Evolutionary conservation across 495 filamentous ascomycete species (phyloP), one percentile per base, ranked within the genome.

Genomic region (Lasiosphaeria miniovina): DNA sequence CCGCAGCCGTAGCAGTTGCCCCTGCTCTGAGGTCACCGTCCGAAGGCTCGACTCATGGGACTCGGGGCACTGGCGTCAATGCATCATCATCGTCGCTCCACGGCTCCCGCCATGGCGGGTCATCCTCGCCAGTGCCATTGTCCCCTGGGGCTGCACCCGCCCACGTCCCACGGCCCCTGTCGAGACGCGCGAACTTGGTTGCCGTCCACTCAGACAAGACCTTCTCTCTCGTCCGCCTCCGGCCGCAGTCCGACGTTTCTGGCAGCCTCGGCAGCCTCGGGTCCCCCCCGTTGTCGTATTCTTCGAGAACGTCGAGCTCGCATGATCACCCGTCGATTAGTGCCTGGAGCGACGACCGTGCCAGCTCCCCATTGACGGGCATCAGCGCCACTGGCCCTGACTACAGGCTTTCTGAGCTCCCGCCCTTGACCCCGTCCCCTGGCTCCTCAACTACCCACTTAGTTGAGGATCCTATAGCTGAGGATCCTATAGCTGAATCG

Each of bases 171-270:
- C 69, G 72, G 15, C 58, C 76, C 34, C 45, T 57, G 53, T 75
- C 76, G 6, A 68, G 77, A 49, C 69, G 77, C 57, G 64, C 69
- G 36, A 78, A 69, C 51, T 52, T 73, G 57, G 71, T 81, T 36
- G 68, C 66, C 38, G 65, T 79, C 46, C 68, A 81, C 60, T 58
- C 78, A 6, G 76, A 81, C 68, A 79, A 79, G 62, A 81, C 78
- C 10, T 81, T 81, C 61, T 74, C 76, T 31, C 59, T 80, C 34
- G 66, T 79, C 36, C 69, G 57, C 45, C 59, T 60, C 41, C 61
- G 54, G n/a, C 55, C n/a, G n/a, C 54, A 59, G 31, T 57, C 64
- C 15, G 66, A 63, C 43, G 49, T 61, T 46, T 62, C 63, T 35
- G 54, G 53, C 45, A 69, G 63, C 54, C 59, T 64, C 65, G 54